A percentile compares a stretch with the other conserved stretches of the same genome.
Evolutionary conservation across 331 rosid genomes (phyloP).

Genomic region (Stylosanthes scabra): DNA sequence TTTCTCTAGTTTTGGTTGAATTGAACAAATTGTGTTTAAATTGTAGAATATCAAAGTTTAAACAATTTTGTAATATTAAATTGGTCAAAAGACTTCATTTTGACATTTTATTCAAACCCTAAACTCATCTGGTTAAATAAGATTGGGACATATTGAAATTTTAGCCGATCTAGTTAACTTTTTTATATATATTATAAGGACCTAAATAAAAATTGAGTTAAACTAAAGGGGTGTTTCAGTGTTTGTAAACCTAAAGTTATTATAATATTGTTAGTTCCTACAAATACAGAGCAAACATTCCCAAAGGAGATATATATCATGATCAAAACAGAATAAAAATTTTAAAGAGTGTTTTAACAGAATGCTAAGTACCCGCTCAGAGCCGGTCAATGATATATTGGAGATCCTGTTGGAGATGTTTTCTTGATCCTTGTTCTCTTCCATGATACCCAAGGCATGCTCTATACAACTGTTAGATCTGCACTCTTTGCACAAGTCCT

Average conservation of each 20-base stretch:
- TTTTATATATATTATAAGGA: too few species aligned
- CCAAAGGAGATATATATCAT: neutral
- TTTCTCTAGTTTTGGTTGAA: too few species aligned
- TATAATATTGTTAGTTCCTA: constrained; percentile 1
- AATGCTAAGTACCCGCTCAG: constrained; percentile 46
- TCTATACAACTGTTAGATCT: constrained; percentile 53
- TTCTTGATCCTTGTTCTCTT: constrained; percentile 54
- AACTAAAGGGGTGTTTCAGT: too few species aligned
- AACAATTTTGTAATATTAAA: too few species aligned
- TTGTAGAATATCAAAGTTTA: too few species aligned
- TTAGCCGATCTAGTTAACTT: too few species aligned
- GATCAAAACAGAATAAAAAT: neutral
- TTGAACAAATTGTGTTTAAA: too few species aligned
- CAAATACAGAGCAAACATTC: constrained; percentile 3
- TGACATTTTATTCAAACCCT: too few species aligned
- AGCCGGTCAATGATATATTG: constrained; percentile 49
- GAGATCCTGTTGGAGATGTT: constrained; percentile 53
- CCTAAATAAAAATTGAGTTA: too few species aligned
- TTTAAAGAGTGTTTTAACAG: neutral
- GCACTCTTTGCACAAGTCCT: constrained; percentile 52
- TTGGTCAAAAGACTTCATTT: too few species aligned
- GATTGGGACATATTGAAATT: too few species aligned
- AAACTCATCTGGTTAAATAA: too few species aligned
- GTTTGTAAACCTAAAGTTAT: constrained; percentile 5
- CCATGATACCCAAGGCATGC: constrained; percentile 57